Evolutionary conservation across 2,329 filamentous ascomycete species (phyloP), one percentile per base, ranked within the genome.

Genomic region (Arthroderma uncinatum): DNA sequence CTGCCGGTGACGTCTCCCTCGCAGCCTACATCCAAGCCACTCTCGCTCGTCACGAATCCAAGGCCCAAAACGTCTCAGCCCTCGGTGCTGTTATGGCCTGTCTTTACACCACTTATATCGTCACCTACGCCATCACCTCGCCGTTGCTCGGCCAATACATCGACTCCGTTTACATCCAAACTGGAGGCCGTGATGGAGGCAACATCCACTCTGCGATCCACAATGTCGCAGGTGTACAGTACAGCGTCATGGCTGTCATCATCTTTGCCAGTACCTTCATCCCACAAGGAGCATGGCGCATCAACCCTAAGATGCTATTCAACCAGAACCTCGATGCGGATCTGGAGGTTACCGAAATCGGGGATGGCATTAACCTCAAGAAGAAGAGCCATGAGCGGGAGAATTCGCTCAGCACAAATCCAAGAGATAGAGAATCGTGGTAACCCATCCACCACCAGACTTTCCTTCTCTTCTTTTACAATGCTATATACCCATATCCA

Each of bases 41-140:
- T 4, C 69, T 79, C n/a, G 70, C 74, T 0, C 69, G 75, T 23
- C 67, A 74, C 25, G 76, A 78, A 60, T 68, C 68, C 8, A 67
- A 74, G 44, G 71, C 72, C 37, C 69, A 71, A 48, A 73, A 76
- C 42, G 74, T 79, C 1, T 77, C 76, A 1, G 73, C 76, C 0
- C 67, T 79, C 1, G 77, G 74, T 16, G 75, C 77, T 0, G 76
- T 79, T 40, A 79, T 79, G 76, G 74, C 76, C 0, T 77, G 78
- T 61, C 67, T 79, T 4, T 78, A 79, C 64, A 75, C 70, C 5
- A 74, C 74, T 6, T 78, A 79, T 61, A 76, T 79, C 39, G 70
- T 77, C 39, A 69, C 72, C 23, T 78, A 76, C 62, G 75, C 75
- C 34, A 72, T 78, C 50, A 65, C 70, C 19, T 73, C 71, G 5